Conservation (phyloP, 805 yeast species). For the Wickerhamiella cacticola region DNA sequence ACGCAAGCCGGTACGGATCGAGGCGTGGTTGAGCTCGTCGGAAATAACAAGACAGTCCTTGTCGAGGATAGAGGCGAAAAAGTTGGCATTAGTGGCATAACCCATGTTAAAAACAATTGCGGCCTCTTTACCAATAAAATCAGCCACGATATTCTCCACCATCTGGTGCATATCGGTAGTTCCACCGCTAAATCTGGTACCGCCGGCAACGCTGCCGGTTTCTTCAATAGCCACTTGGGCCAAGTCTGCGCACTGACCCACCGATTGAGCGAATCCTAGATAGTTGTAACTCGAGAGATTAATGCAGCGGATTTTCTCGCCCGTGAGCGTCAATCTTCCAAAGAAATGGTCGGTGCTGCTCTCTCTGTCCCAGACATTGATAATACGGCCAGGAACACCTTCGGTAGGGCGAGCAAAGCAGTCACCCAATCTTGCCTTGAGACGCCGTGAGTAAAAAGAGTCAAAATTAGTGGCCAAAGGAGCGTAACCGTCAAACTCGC, state of each 20-base stretch:
- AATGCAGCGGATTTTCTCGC: conserved; percentile 65
- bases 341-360: conserved; percentile 38
- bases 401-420: conserved; percentile 93
- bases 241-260: conserved; percentile 76
- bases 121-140: conserved; percentile 83
- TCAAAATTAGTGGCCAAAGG: conserved; percentile 94
- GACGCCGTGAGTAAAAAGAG: conserved; percentile 80
- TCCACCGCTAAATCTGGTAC: conserved; percentile 66
- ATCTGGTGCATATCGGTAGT: conserved; percentile 59
- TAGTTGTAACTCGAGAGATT: conserved; percentile 88
- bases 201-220: conserved; percentile 68
- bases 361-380: conserved; percentile 66
- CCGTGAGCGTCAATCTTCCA: conserved; percentile 58
- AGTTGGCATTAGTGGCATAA: conserved; percentile 84
- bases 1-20: conserved; percentile 90
- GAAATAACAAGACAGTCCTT: conserved; percentile 81
- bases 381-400: conserved; percentile 92
- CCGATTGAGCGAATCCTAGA: conserved; percentile 94
- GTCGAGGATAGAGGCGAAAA: conserved; percentile 74
- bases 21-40: conserved; percentile 93
- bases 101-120: conserved; percentile 85
- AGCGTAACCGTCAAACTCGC: conserved; percentile 79
- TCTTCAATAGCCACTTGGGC: conserved; percentile 52
- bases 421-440: conserved; percentile 83
- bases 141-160: conserved; percentile 68